These are phyloP conservation scores for Alnus glutinosa DNA, from an alignment of 306 rosid genomes.

Conservation along the genomic window DNA sequence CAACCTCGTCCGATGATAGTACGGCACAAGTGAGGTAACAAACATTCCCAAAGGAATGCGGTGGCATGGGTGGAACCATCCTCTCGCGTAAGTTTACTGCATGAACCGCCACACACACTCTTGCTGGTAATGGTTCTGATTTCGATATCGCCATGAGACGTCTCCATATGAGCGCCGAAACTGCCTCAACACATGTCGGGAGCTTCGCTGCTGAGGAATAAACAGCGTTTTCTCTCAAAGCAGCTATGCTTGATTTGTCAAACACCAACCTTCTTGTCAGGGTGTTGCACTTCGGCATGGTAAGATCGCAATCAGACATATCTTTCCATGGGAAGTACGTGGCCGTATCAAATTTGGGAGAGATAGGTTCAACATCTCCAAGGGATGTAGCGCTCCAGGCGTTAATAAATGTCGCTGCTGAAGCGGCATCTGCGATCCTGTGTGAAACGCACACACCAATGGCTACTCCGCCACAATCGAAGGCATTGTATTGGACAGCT, in stretches of 20 bases:
- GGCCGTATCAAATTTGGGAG: background rate
- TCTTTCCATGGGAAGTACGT: background rate
- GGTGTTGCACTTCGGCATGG: no score
- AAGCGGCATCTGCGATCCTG: conserved; percentile 16
- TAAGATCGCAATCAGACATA: no score
- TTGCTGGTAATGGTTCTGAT: no score
- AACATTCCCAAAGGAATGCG: conserved; percentile 7
- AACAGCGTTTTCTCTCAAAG: no score
- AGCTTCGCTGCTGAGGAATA: background rate
- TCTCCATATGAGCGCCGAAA: conserved; percentile 22
- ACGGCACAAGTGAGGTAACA: background rate
- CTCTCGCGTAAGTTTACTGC: conserved; percentile 20
- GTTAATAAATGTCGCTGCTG: background rate
- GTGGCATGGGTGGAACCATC: conserved; percentile 6
- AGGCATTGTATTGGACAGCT: conserved; percentile 11
- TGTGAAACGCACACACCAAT: conserved; percentile 30
- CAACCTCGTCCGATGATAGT: background rate
- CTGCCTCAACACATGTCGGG: background rate
- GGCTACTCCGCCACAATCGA: conserved; percentile 16
- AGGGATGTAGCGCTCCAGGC: conserved; percentile 16
- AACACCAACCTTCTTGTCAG: background rate
- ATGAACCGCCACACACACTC: background rate
- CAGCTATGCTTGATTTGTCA: background rate
- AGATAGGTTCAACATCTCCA: background rate
- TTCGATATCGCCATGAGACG: background rate